Base-by-base conservation (phyloP, 371 early-diverging fungal species). In the Coemansia sp. region DNA sequence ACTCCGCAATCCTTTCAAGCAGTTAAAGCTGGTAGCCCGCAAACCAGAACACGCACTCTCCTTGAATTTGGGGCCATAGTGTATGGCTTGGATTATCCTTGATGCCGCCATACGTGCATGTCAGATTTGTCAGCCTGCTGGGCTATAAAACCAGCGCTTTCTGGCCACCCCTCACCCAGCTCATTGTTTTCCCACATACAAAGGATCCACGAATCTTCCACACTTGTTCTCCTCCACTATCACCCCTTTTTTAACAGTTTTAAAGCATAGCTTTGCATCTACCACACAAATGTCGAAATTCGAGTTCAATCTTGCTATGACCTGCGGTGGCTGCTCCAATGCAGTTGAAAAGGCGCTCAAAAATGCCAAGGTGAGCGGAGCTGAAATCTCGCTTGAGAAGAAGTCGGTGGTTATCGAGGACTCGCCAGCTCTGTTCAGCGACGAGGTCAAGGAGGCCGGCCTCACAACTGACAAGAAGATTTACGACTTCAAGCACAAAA, bases 271-370 rank as follows among this genome's bases (percentile, higher is more conserved):
- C 18, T 8, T 54, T 4, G 18, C 29, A 26, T 54, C 29, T 48
- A 18, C 16, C 29, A 13, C 27, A 8, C 18, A 16, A 27, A 54
- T 54, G 54, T 4, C 54, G 11, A 29, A 54, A n/a, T 83, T 83
- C 81, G 71, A 68, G 31, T 85, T 77, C 83, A 77, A 82, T 14
- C 87, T 87, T 45, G 78, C 31, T 47, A 87, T 87, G 88, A 69
- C 73, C 66, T 87, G 88, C 82, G 39, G 66, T 39, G 88, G 88
- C 50, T 87, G 88, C 83, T 71, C 74, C 10, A 82, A 84, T 11
- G 87, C 87, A 16, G 85, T 87, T 21, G 67, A 67, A 56, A 68
- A 81, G 18, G 84, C 85, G 22, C 77, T 87, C 34, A 53, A 47
- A 27, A 81, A 81, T 69, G 75, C 79, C 29, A 37, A 68, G 2